phyloP scores from a whole-genome alignment of 768 basidiomycete genomes.

The Macrocybe gigantea region DNA sequence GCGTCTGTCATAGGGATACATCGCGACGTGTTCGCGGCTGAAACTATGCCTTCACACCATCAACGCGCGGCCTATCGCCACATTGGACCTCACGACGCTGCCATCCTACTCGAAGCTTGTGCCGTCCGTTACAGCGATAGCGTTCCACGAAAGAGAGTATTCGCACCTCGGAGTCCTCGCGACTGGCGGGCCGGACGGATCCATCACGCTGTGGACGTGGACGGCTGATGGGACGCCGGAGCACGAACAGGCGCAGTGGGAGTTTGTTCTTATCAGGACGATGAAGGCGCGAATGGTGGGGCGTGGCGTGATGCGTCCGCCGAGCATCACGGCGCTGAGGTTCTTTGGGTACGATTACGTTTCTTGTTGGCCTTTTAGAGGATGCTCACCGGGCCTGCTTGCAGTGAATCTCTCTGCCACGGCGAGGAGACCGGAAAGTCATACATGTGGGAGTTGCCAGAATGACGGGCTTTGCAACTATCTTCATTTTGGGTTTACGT shows the following conservation, averaged over 20 bases:
- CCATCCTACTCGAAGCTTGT: conserved; percentile 37
- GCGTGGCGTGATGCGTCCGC: conserved; percentile 32
- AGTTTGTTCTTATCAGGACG: conserved; percentile 62
- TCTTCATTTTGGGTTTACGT: too few species aligned
- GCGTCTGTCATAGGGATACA: conserved; percentile 57
- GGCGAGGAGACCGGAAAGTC: conserved; percentile 22
- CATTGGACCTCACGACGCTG: conserved; percentile 50
- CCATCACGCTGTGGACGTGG: conserved; percentile 81
- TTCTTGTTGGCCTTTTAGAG: not conserved
- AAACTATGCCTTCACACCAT: conserved; percentile 79
- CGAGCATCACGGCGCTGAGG: conserved; percentile 69
- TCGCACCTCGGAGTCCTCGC: conserved; percentile 74
- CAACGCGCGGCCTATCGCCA: conserved; percentile 76
- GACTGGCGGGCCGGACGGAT: conserved; percentile 69
- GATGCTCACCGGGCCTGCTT: not conserved
- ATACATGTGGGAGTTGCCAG: conserved; percentile 17
- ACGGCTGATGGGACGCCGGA: conserved; percentile 67
- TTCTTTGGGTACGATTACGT: conserved; percentile 63
- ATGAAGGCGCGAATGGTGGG: conserved; percentile 50
- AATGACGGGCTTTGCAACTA: conserved; percentile 6
- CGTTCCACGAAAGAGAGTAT: conserved; percentile 89
- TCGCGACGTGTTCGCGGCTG: conserved; percentile 73
- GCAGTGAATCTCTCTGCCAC: conserved; percentile 17
- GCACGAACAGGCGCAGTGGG: conserved; percentile 67
- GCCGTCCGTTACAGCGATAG: conserved; percentile 64